Conservation (phyloP, 2,329 filamentous ascomycete genomes). For the Lasiodiplodia theobromae region DNA sequence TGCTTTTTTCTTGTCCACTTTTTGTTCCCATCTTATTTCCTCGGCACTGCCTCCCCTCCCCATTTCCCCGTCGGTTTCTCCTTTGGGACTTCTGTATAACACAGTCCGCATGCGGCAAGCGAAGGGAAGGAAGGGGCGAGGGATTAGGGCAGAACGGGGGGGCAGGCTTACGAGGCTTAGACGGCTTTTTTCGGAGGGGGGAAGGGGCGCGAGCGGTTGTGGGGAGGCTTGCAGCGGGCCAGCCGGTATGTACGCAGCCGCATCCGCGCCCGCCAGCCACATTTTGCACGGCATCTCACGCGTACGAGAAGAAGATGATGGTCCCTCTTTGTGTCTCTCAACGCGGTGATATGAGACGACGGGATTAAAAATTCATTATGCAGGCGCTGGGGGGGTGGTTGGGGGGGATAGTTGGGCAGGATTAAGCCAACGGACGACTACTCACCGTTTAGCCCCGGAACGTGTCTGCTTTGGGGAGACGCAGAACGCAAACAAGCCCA, state of each 20-base stretch:
- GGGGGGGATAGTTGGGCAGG: neutral
- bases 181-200: neutral
- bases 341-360: no score
- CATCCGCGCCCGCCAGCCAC: slow-evolving; percentile 26
- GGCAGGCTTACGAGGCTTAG: neutral
- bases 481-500: neutral
- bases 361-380: neutral
- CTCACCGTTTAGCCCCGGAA: neutral
- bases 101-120: neutral
- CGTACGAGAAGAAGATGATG: neutral
- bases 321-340: no score
- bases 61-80: neutral
- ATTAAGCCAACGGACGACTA: neutral
- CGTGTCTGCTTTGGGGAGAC: neutral
- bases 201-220: neutral
- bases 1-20: neutral
- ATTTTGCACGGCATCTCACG: neutral
- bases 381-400: neutral
- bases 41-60: neutral
- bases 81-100: neutral
- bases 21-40: neutral
- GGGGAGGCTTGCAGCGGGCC: slow-evolving; percentile 9
- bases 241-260: slow-evolving; percentile 22
- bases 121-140: neutral
- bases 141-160: no score